These are phyloP conservation scores for Daucus carota DNA, from an alignment of 129 eudicot genomes.

Conservation along the genomic window DH1_v3.0 NC_030389.2:15486501-15487000, in stretches of 20 bases:
- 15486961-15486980: not conserved
- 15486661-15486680: not conserved
- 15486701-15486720: slow-evolving; percentile 83
- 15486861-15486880: not conserved
- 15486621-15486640: not conserved
- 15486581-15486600: slow-evolving; percentile 83
- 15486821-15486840: not conserved
- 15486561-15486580: slow-evolving; percentile 74
- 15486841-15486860: not conserved
- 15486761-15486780: slow-evolving; percentile 41
- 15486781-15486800: slow-evolving; percentile 66
- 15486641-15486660: not conserved
- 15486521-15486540: slow-evolving; percentile 48
- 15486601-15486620: slow-evolving; percentile 41
- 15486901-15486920: not conserved
- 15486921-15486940: not conserved
- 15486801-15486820: slow-evolving; percentile 1
- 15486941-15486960: not conserved
- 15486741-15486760: slow-evolving; percentile 60
- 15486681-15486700: slow-evolving; percentile 72
- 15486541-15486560: slow-evolving; percentile 70
- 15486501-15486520: slow-evolving; percentile 63
- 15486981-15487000: no score
- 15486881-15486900: not conserved
- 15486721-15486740: slow-evolving; percentile 60